A percentile compares a stretch with the other conserved stretches of the same genome.
These are phyloP conservation scores for Boletus reticulatus DNA, from an alignment of 768 basidiomycete genomes.

Conservation along the genomic window DNA sequence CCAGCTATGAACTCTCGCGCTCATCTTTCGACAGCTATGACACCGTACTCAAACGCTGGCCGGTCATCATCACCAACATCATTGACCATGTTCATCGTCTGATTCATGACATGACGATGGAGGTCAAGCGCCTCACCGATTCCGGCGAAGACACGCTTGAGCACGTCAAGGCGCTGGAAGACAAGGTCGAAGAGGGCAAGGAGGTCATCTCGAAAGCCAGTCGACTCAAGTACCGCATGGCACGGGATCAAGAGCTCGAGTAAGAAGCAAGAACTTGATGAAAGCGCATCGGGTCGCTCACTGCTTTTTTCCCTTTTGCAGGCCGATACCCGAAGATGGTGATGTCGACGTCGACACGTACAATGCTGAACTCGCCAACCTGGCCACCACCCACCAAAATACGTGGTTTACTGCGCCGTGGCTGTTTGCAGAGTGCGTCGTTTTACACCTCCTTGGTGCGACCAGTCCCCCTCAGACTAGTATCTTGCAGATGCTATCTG, in stretches of 20 bases:
- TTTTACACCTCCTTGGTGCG: neutral
- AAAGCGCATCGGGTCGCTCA: neutral
- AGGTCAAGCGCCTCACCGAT: constrained; percentile 25
- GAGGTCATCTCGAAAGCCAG: constrained; percentile 70
- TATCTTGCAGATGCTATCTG: constrained; percentile 65
- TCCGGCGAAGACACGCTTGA: constrained; percentile 4
- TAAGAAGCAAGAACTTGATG: constrained; percentile 33
- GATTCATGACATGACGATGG: constrained; percentile 59
- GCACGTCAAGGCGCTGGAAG: constrained; percentile 31
- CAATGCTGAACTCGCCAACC: constrained; percentile 64
- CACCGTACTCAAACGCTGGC: constrained; percentile 79
- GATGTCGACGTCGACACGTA: constrained; percentile 69
- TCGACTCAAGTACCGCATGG: constrained; percentile 88
- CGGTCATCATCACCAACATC: constrained; percentile 76
- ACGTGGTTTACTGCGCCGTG: constrained; percentile 94
- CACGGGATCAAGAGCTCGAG: constrained; percentile 67
- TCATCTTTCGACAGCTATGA: constrained; percentile 52
- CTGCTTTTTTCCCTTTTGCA: constrained; percentile 23
- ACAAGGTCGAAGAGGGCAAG: constrained; percentile 71
- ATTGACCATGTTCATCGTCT: constrained; percentile 73
- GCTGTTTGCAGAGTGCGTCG: constrained; percentile 89
- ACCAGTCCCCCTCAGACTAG: no score
- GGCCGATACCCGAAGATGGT: constrained; percentile 73
- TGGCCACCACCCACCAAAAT: constrained; percentile 46
- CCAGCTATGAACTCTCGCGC: neutral